Base-by-base conservation (phyloP, 257 asterid species). In the Przewalskia tangutica region DNA sequence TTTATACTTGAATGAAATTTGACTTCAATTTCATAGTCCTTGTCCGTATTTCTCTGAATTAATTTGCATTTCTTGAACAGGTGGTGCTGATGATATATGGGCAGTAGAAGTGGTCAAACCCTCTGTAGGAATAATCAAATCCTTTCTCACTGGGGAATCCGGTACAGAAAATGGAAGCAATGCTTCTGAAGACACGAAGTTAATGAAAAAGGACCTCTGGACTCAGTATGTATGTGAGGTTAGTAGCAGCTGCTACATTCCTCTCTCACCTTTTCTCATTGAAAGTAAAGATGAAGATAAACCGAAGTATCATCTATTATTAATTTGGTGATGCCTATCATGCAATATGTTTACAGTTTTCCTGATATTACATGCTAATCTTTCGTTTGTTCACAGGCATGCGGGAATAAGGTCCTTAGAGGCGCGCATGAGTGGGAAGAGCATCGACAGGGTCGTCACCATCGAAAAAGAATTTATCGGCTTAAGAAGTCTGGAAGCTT, bases 401-500 rank as follows among this genome's bases (percentile, higher is more conserved):
- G 99, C 64, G 93, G 91, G 20, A 82, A 89, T 81, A 96, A 88
- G 87, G 97, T 92, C 86, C 98, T 94, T 67, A 80, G 99, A 86
- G 99, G 98, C 13, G 85, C 83, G 56, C 98, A 96, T 53, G 97
- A 96, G 83, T 93, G 98, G 99, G 93, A 94, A 67, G 93, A 96
- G 79, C 99, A 94, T 77, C 86, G 76, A 81, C 93, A 89, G 81
- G 98, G 98, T 18, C 93, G 94, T 20, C 20, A 84, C 81, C 99
- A 96, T 84, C 92, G 97, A 11, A 96, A 94, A 86, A 89, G 99
- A 63, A 84, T 86, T 27, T 90, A 91, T 17, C 82, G 89, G n/a
- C 94, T 93, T 58, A 85, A 84, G 76, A 94, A 84, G 82, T 82
- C 86, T 8, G 89, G 36, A 27, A 81, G 88, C 27, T 58, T 46